A percentile compares a stretch with the other conserved stretches of the same genome.
These are phyloP conservation scores for Vachellia collinsii DNA, from an alignment of 306 rosid genomes.

Conservation along the genomic window DNA sequence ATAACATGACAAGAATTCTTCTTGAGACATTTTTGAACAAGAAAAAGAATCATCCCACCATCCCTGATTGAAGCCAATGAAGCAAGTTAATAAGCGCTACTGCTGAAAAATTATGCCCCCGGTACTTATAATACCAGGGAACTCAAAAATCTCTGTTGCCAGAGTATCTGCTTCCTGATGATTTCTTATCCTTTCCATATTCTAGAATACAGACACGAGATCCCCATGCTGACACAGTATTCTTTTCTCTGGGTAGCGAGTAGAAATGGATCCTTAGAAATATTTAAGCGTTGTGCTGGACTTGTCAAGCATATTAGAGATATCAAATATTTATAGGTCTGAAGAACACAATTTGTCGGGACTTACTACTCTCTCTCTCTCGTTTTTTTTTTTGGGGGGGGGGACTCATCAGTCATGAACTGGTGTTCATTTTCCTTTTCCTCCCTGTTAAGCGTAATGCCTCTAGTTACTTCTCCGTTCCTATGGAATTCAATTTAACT, in stretches of 20 bases:
- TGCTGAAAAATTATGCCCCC: slow-evolving; percentile 56
- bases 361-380: neutral
- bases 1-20: neutral
- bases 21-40: slow-evolving; percentile 6
- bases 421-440: neutral
- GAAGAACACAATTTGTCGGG: neutral
- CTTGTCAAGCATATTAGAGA: neutral
- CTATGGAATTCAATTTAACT: neutral
- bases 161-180: slow-evolving; percentile 44
- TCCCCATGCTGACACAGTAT: neutral
- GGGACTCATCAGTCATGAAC: neutral
- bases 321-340: slow-evolving; percentile 8
- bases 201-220: slow-evolving; percentile 1
- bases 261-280: neutral
- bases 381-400: too few species aligned
- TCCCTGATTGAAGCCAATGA: slow-evolving; percentile 19
- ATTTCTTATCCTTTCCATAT: slow-evolving; percentile 45
- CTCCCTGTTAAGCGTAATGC: neutral
- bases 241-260: neutral
- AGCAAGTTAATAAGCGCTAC: slow-evolving; percentile 2
- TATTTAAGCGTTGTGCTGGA: slow-evolving; percentile 9
- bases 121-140: slow-evolving; percentile 71
- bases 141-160: slow-evolving; percentile 45
- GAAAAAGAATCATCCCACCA: slow-evolving; percentile 30
- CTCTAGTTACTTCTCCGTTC: neutral